Evolutionary conservation across 192 early-diverging fungal genomes (phyloP), one percentile per base, ranked within the genome.

Genomic region (Coemansia furcata): DNA sequence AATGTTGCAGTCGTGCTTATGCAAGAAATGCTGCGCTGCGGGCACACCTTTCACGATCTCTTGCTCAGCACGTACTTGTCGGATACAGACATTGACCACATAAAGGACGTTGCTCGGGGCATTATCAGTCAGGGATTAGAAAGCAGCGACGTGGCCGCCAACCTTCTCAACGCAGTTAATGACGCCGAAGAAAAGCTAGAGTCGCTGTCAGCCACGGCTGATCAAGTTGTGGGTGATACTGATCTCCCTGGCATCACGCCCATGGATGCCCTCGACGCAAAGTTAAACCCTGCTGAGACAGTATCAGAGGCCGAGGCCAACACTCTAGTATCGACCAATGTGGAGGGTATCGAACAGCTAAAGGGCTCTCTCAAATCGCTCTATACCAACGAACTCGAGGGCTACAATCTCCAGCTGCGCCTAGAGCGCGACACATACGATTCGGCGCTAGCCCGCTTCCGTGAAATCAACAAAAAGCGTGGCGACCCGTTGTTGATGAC

Each of bases 401-500:
- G 83, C 30, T 92, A 87, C 74, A 88, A 92, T 17, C 84, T 89
- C 59, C 95, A 98, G 72, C 57, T 89, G 14, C 87, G 87, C 62
- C 74, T 98, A 1, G 95, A 98, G 76, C 89, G 91, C 59, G 89
- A 90, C 29, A 87, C 95, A 0, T 89, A 92, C 47, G 87, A 89
- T 33, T 86, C 89, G 0, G 93, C 93, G 7, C 69, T 92, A 6
- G 89, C 90, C 42, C 86, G 86, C 42, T 77, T 87, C 60, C 80
- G 87, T 17, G 79, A 87, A 30, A 80, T 82, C 11, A 77, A 77
- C 43, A 78, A 86, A 44, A 84, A 87, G 8, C 86, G 89, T 8
- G 71, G 80, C 30, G 82, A 90, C 35, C 78, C 84, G 19, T 62
- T 87, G 54, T 74, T 88, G n/a, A 83, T 84, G 12, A 74, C 75